Base-by-base conservation (phyloP, 768 basidiomycete genomes). In the Tulasnella sp. region DNA sequence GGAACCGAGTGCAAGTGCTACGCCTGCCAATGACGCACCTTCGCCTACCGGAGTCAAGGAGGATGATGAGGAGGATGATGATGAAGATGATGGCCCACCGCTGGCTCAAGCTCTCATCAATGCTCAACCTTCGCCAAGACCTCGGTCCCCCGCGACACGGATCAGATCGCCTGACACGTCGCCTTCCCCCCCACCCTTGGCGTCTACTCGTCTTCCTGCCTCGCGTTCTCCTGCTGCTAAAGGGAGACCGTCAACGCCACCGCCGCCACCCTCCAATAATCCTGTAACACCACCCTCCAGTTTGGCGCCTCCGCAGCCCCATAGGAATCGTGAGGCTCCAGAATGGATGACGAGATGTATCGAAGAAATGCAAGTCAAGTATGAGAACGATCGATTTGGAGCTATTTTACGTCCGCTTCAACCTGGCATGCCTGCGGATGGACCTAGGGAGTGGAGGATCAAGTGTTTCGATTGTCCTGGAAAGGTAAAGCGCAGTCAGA, bases 391-490 rank as follows among this genome's bases (percentile, higher is more conserved):
- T 64, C 76, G 64, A 53, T 92, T 96, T 58, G 83, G 87, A 58
- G 76, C 84, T 15, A 77, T 85, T 28, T 66, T 78, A n/a, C 65
- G 65, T 15, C 59, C 63, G 29, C 74, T 77, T 27, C 81, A 77
- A 60, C 67, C 73, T 5, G 69, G 37, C 9, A 63, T 70, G 27
- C 69, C 74, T 37, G 70, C 68, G 10, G 72, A 70, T n/a, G 64
- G 70, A 20, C 74, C 77, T 4, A 45, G 59, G 10, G 90, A 93
- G 64, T 96, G 92, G 91, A 76, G 88, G 15, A 74, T 93, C 61
- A 90, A 83, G 64, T 95, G 90, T 63, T 61, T 79, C 57, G 90
- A 95, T 64, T 92, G 90, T 65, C 90, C 90, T 58, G 89, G 89
- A 60, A 93, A 91, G 75, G 89, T 88, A 54, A 24, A 72, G 51